Conservation (phyloP, 805 yeast genomes). For the Wickerhamiella kurtzmanii region DNA sequence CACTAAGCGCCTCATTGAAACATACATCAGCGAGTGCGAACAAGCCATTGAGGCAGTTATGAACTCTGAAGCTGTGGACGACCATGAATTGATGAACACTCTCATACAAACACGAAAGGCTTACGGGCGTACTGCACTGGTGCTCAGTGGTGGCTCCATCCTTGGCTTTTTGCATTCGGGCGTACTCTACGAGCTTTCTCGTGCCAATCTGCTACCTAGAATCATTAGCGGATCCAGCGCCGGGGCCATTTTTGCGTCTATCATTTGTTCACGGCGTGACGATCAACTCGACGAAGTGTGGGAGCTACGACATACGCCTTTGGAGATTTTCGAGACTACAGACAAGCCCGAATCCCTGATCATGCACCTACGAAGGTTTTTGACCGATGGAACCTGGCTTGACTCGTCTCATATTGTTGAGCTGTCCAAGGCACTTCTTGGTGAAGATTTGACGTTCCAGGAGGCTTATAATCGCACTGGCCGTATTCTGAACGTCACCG, state of each 20-base stretch:
- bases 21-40: conserved; percentile 68
- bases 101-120: conserved; percentile 78
- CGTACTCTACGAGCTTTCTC: conserved; percentile 65
- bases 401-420: conserved; percentile 57
- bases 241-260: conserved; percentile 87
- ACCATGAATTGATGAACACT: conserved; percentile 58
- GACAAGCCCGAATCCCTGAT: conserved; percentile 40
- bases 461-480: conserved; percentile 94
- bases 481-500: conserved; percentile 82
- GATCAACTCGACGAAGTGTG: conserved; percentile 45
- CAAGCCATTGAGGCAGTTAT: conserved; percentile 29
- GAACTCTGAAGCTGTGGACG: conserved; percentile 31
- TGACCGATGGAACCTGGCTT: conserved; percentile 82
- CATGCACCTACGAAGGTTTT: conserved; percentile 42
- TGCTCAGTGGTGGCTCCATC: conserved; percentile 93
- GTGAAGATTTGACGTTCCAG: conserved; percentile 70
- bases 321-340: conserved; percentile 46
- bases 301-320: conserved; percentile 33
- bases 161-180: conserved; percentile 91
- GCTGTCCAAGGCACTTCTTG: conserved; percentile 68
- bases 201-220: conserved; percentile 63
- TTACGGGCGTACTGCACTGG: conserved; percentile 86
- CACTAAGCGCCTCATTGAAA: conserved; percentile 71
- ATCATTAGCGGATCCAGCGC: conserved; percentile 91
- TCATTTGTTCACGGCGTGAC: conserved; percentile 66